Evolutionary conservation across 768 basidiomycete genomes (phyloP), one percentile per base, ranked within the genome.

Genomic region (Collybia nuda): DNA sequence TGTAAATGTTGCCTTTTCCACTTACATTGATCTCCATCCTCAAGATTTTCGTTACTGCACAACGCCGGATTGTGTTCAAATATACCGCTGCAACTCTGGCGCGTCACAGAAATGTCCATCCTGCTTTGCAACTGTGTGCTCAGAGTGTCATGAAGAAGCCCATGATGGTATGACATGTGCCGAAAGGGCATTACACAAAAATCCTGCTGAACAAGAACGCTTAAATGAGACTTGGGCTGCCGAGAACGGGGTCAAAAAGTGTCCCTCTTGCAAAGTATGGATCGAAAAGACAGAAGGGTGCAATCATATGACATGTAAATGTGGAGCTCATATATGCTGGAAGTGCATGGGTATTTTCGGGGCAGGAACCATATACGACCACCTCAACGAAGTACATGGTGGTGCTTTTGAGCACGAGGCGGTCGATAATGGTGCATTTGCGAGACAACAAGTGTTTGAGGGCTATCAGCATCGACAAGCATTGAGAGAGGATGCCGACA

Each of bases 51-150:
- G 77, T 47, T 82, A 84, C 53, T 90, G 89, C 66, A 82, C 80
- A 1, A 88, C 86, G 0, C 82, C 89, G 0, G 86, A 88, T 59
- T 90, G 88, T 61, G 72, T 69, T 5, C 83, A 86, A 55, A 77
- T 88, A 3, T 90, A 90, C 65, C 68, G 75, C 42, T 61, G 61
- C 40, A 62, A 64, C 23, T 48, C 55, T 14, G 48, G 58, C 28
- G 51, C 62, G 37, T 51, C 62, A 40, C 58, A 79, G 56, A 68
- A 76, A 47, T 82, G 81, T 50, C 80, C 79, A 6, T 77, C 79
- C 8, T 84, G 82, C 58, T 75, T 80, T 46, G 60, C 65, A 22
- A 59, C 66, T 5, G 70, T 82, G 19, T 84, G 82, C 48, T 62
- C 77, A 0, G 58, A 70, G 7, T 84, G 82, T 58, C 67, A 78